Evolutionary conservation across 2,329 filamentous ascomycete species (phyloP).

Genomic region (Colletotrichum plurivorum): DNA sequence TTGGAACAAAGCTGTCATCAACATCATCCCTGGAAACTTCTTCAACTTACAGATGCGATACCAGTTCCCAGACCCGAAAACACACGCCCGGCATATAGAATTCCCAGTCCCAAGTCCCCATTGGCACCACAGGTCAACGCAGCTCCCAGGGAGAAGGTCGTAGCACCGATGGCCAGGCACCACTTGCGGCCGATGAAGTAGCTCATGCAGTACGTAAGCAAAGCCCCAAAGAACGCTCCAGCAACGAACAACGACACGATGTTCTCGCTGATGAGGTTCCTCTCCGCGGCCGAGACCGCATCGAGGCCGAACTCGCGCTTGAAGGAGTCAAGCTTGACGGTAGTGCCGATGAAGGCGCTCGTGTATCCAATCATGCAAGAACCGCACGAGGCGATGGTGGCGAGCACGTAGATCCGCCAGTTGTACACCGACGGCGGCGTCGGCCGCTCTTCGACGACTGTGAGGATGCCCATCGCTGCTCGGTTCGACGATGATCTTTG

Average conservation of each 20-base stretch:
- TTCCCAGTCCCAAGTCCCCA: slow-evolving; percentile 59
- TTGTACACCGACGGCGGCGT: slow-evolving; percentile 56
- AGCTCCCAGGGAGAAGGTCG: slow-evolving; percentile 56
- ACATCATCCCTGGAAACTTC: not conserved
- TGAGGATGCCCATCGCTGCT: slow-evolving; percentile 47
- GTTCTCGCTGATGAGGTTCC: slow-evolving; percentile 70
- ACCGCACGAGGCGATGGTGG: slow-evolving; percentile 53
- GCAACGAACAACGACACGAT: slow-evolving; percentile 79
- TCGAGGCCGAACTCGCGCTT: slow-evolving; percentile 71
- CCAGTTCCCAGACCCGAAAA: slow-evolving; percentile 64
- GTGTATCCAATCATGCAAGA: slow-evolving; percentile 58
- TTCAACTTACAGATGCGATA: slow-evolving; percentile 35
- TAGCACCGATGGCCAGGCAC: slow-evolving; percentile 58
- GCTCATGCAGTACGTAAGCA: slow-evolving; percentile 71
- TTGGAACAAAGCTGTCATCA: not conserved
- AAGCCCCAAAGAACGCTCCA: slow-evolving; percentile 78
- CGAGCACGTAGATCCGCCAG: slow-evolving; percentile 50
- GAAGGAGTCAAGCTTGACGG: slow-evolving; percentile 74
- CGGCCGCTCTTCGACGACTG: slow-evolving; percentile 52
- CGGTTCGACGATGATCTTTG: too few relatives aligned
- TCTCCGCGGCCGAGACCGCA: slow-evolving; percentile 54
- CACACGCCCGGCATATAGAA: slow-evolving; percentile 65
- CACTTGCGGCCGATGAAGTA: slow-evolving; percentile 70
- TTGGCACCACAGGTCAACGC: slow-evolving; percentile 70
- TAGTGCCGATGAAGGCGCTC: slow-evolving; percentile 77